Conservation (phyloP, 2,329 filamentous ascomycete species). For the Fusarium poae region DNA sequence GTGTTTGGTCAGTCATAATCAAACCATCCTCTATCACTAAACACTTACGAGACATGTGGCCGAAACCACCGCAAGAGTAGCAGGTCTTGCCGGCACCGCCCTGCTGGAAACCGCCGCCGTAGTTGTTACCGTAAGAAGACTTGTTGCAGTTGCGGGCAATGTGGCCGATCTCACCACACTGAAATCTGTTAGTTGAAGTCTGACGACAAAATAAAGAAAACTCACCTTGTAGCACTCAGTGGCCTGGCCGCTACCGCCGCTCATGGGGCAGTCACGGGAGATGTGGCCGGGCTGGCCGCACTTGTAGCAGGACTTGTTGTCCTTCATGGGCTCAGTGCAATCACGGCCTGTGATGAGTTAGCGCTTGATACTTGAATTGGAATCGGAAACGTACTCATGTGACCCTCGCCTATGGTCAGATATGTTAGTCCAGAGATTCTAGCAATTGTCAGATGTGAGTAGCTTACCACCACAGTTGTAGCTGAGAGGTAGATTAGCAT, state of each 20-base stretch:
- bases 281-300: conserved; percentile 90
- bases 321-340: conserved; percentile 89
- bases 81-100: conserved; percentile 82
- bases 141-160: conserved; percentile 92
- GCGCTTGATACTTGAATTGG: background rate
- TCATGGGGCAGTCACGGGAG: conserved; percentile 83
- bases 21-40: background rate
- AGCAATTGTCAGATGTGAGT: background rate
- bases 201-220: background rate
- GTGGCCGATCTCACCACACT: conserved; percentile 94
- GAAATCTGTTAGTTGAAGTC: conserved; percentile 21
- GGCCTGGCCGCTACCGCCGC: conserved; percentile 61
- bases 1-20: conserved; percentile 38
- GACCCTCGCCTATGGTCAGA: conserved; percentile 68
- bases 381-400: conserved; percentile 76
- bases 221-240: conserved; percentile 90
- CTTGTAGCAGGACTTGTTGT: conserved; percentile 82
- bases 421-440: conserved; percentile 44
- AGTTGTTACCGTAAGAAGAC: conserved; percentile 66
- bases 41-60: conserved; percentile 89
- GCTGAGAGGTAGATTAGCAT: conserved; percentile 58
- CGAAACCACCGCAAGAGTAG: conserved; percentile 97
- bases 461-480: conserved; percentile 83
- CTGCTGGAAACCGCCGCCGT: conserved; percentile 61
- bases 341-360: conserved; percentile 76